Evolutionary conservation across 2,329 filamentous ascomycete genomes (phyloP).

Genomic region (Zarea fungicola): DNA sequence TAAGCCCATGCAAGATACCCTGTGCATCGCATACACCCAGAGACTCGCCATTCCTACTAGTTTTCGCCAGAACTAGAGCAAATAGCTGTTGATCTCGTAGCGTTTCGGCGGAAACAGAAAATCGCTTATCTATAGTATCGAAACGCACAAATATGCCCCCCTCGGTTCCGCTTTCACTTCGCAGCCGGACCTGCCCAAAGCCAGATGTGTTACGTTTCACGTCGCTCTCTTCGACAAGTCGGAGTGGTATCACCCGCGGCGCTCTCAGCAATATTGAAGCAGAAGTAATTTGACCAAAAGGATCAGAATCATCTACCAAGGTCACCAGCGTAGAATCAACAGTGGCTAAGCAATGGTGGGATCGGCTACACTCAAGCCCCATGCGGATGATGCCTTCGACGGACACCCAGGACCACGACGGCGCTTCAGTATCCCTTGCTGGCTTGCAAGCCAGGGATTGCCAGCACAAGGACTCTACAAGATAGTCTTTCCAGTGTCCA

Average conservation of each 20-base stretch:
- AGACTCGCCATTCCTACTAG: not conserved
- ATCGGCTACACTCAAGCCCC: not conserved
- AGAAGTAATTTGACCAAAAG: not conserved
- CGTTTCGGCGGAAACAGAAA: not conserved
- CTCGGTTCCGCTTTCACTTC: not conserved
- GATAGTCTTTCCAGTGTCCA: not conserved
- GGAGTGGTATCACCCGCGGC: not conserved
- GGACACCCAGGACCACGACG: conserved; percentile 2
- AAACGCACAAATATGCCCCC: not conserved
- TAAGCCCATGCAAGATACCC: not conserved
- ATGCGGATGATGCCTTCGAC: not conserved
- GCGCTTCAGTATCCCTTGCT: not conserved
- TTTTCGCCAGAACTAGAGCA: conserved; percentile 8
- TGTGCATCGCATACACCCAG: not conserved
- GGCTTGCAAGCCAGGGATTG: not conserved
- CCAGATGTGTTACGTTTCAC: not conserved
- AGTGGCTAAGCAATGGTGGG: not conserved
- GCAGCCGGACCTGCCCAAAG: not conserved
- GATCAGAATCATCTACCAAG: not conserved
- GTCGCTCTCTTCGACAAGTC: not conserved
- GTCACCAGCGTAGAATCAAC: not conserved
- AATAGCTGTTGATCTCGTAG: not conserved
- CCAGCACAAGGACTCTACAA: conserved; percentile 1
- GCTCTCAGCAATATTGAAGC: not conserved
- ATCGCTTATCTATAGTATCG: conserved; percentile 7